Conservation (phyloP, 192 early-diverging fungal species). For the Phlyctochytrium planicorne region DNA sequence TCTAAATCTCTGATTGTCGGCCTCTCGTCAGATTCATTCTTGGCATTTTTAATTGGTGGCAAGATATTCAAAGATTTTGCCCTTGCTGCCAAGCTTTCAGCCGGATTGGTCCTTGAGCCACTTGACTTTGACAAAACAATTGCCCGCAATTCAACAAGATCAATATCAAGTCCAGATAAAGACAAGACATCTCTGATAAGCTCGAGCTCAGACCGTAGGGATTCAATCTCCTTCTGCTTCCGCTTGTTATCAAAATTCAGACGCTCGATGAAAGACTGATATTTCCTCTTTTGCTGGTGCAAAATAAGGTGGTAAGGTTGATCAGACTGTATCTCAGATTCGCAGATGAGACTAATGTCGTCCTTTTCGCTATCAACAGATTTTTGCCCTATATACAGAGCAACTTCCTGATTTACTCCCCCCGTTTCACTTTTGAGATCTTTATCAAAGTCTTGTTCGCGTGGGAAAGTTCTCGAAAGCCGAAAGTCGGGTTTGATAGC, state of each 20-base stretch:
- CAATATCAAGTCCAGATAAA: slow-evolving; percentile 30
- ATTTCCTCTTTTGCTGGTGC: slow-evolving; percentile 44
- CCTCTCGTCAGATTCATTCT: too few species aligned
- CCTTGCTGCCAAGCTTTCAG: slow-evolving; percentile 12
- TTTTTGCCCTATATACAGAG: background rate
- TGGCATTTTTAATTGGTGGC: slow-evolving; percentile 29
- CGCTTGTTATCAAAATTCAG: slow-evolving; percentile 43
- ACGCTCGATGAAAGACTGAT: slow-evolving; percentile 37
- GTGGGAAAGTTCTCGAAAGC: too few species aligned
- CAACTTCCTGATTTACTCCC: background rate
- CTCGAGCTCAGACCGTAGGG: slow-evolving; percentile 32
- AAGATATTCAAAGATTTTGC: slow-evolving; percentile 21
- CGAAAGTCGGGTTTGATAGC: too few species aligned
- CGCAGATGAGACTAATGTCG: background rate
- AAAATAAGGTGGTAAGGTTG: slow-evolving; percentile 37
- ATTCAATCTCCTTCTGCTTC: slow-evolving; percentile 44
- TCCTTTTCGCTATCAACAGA: background rate
- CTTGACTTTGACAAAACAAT: slow-evolving; percentile 21
- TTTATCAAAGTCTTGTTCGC: too few species aligned
- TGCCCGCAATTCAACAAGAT: slow-evolving; percentile 31
- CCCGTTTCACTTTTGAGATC: background rate
- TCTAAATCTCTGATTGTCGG: too few species aligned
- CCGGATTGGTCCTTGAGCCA: background rate
- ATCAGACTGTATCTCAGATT: background rate
- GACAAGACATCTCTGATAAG: slow-evolving; percentile 35